These are phyloP conservation scores for Exophiala xenobiotica DNA, from an alignment of 2,329 filamentous ascomycete species.

Conservation along the genomic window DNA sequence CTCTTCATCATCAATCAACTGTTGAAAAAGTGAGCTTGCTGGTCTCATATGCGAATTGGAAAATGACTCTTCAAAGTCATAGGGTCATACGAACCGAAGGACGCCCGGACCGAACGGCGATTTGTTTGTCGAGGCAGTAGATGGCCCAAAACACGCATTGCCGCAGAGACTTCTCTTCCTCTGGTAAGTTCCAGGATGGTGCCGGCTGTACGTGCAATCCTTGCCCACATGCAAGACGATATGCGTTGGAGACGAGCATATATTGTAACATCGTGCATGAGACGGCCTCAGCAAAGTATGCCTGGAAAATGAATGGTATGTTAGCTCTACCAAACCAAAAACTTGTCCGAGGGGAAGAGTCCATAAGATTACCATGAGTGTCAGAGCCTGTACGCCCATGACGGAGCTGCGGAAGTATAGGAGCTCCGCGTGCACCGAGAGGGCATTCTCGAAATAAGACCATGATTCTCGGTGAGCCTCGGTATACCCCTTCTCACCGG, in stretches of 20 bases:
- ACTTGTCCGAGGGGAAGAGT: no score
- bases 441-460: slow-evolving; percentile 11
- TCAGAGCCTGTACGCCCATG: slow-evolving; percentile 9
- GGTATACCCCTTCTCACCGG: neutral
- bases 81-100: slow-evolving; percentile 2
- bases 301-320: neutral
- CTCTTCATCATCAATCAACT: slow-evolving; percentile 7
- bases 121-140: slow-evolving; percentile 7
- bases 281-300: slow-evolving; percentile 5
- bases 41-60: neutral
- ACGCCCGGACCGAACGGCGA: slow-evolving; percentile 2
- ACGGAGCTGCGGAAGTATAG: slow-evolving; percentile 5
- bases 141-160: slow-evolving; percentile 5
- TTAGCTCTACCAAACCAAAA: neutral
- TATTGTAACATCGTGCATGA: slow-evolving; percentile 8
- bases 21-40: neutral
- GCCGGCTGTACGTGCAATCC: slow-evolving; percentile 2
- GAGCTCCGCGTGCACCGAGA: slow-evolving; percentile 9
- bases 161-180: slow-evolving; percentile 2
- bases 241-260: slow-evolving; percentile 6
- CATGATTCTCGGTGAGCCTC: slow-evolving; percentile 8
- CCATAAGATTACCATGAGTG: slow-evolving; percentile 6
- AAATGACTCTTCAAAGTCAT: no score
- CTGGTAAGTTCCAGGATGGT: slow-evolving; percentile 4
- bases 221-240: slow-evolving; percentile 1